Evolutionary conservation across 768 basidiomycete species (phyloP), one percentile per base, ranked within the genome.

Genomic region (Amanita jacksonii): DNA sequence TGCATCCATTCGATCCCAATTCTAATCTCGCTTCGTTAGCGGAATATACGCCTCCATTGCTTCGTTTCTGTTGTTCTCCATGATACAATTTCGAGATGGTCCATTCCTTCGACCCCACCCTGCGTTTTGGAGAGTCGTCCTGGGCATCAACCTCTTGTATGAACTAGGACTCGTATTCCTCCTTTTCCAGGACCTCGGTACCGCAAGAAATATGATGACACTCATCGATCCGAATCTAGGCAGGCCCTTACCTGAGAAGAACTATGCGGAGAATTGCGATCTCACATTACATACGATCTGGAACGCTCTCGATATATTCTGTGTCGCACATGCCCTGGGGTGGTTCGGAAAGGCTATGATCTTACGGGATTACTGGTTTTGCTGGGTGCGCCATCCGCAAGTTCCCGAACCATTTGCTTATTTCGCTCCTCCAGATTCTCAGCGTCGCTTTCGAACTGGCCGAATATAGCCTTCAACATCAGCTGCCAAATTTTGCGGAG

Each of bases 291-390:
- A 57, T 43, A 82, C 72, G 39, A 58, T 90, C 23, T 86, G 84
- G 86, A 84, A 82, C 54, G 84, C 88, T 3, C 59, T 92, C 23
- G 88, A 92, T 56, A 81, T 90, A 43, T 92, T 92, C 58, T 90
- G 87, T 54, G 52, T 91, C 13, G 88, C 88, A 22, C 88, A 92
- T 58, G 65, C 86, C 30, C 58, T 91, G 38, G 88, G 88, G 4
- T 92, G 88, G 88, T 91, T 88, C 58, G 87, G 88, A 33, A 92
- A 92, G 61, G 88, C 89, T 3, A 74, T 91, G 72, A 82, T 92
- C 52, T 61, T 92, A 55, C 77, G 89, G 18, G 89, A 92, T 55
- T 91, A 92, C 55, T 91, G 88, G 88, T 91, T 90, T 56, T 91
- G 89, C 55, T 91, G 89, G 87, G 87, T 88, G 54, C 47, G 67